These are phyloP conservation scores for Microthlaspi erraticum DNA, from an alignment of 345 rosid species.

Conservation along the genomic window DNA sequence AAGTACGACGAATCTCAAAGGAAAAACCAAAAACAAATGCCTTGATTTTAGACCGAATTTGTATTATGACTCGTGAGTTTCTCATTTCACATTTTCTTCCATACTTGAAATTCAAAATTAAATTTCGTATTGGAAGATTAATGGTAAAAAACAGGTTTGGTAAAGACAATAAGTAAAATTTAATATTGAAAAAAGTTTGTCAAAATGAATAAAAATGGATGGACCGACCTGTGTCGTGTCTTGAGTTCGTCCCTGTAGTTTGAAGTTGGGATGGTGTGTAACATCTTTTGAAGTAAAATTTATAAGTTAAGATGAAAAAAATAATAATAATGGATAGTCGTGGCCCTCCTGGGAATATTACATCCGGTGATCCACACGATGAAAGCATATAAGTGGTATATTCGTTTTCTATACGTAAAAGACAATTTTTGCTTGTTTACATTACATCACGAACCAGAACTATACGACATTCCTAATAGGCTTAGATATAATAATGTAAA, in stretches of 20 bases:
- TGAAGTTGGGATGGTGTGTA: too few species aligned
- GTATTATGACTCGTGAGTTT: neutral
- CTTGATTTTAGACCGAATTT: neutral
- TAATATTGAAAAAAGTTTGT: neutral
- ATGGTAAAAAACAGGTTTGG: neutral
- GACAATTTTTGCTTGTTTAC: neutral
- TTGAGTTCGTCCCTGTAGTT: too few species aligned
- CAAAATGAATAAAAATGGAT: neutral
- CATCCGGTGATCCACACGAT: conserved; percentile 16
- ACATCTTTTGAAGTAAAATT: too few species aligned
- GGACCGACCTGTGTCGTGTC: too few species aligned
- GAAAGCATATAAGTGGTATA: conserved; percentile 30
- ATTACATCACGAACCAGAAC: conserved; percentile 10
- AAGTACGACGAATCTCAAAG: neutral
- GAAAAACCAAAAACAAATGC: neutral
- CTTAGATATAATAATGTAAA: neutral
- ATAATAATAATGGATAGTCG: neutral
- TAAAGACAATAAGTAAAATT: neutral
- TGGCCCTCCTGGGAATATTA: conserved; percentile 30
- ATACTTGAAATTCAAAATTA: neutral
- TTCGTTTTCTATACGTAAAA: conserved; percentile 36
- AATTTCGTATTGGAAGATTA: neutral
- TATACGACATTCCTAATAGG: neutral
- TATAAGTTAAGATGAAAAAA: too few species aligned
- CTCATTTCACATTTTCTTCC: too few species aligned